Conservation (phyloP, 352 stramenopile species). For the Pythium grandisporangium region DNA sequence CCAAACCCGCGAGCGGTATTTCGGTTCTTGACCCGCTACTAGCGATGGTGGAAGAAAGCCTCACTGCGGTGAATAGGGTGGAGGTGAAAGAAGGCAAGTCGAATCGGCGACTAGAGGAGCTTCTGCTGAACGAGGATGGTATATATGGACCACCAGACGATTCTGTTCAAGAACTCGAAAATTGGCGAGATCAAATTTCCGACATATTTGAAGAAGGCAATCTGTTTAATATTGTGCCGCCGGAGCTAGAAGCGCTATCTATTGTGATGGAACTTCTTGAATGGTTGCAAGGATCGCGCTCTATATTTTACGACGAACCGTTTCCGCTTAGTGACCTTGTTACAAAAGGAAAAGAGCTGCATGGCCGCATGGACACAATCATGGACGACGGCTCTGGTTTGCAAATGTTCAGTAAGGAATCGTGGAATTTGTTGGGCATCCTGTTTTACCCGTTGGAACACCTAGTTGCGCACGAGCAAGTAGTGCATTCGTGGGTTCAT, state of each 20-base stretch:
- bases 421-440: constrained; percentile 27
- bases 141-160: constrained; percentile 39
- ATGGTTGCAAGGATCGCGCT: constrained; percentile 69
- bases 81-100: constrained; percentile 65
- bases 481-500: constrained; percentile 54
- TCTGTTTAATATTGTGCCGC: constrained; percentile 55
- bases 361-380: constrained; percentile 19
- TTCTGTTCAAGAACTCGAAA: constrained; percentile 60
- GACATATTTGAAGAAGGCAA: constrained; percentile 46
- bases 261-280: constrained; percentile 54
- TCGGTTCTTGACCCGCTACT: constrained; percentile 53
- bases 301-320: constrained; percentile 73
- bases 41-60: constrained; percentile 52
- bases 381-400: too few species aligned
- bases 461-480: constrained; percentile 46
- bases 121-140: constrained; percentile 23
- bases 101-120: constrained; percentile 44
- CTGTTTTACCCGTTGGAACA: constrained; percentile 75
- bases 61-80: constrained; percentile 45
- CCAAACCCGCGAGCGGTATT: constrained; percentile 6
- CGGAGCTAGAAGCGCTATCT: constrained; percentile 36
- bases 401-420: constrained; percentile 12
- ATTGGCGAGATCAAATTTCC: constrained; percentile 54
- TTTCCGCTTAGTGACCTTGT: constrained; percentile 60
- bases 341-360: constrained; percentile 28